A percentile compares a stretch with the other conserved stretches of the same genome.
Conservation (phyloP, 176 grass and related monocot genomes). For the Phyllostachys edulis region DNA sequence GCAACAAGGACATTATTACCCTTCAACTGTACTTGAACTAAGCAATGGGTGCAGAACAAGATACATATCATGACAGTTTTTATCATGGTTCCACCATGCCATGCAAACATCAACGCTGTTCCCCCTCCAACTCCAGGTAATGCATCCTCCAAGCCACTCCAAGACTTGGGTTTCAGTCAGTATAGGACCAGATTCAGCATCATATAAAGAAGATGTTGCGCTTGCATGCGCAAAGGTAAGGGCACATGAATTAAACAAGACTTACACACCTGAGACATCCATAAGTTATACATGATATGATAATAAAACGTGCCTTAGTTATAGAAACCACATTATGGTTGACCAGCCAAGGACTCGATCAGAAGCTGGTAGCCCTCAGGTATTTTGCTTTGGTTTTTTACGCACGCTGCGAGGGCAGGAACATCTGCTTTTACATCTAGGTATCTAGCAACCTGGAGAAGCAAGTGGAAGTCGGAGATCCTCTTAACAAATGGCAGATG, state of each 20-base stretch:
- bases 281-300: constrained; percentile 34
- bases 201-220: background rate
- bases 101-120: background rate
- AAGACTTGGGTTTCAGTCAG: background rate
- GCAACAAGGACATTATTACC: background rate
- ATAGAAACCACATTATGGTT: constrained; percentile 17
- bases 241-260: constrained; percentile 18
- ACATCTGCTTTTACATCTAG: constrained; percentile 71
- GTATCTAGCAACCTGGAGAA: constrained; percentile 57
- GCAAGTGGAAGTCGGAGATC: constrained; percentile 89
- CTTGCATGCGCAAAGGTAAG: constrained; percentile 3
- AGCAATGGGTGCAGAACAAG: background rate
- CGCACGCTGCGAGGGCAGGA: constrained; percentile 59
- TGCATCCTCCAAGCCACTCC: background rate
- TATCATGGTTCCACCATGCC: background rate
- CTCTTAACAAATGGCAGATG: constrained; percentile 72
- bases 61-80: background rate
- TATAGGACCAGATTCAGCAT: background rate
- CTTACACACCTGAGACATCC: constrained; percentile 11
- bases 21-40: background rate
- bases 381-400: constrained; percentile 55
- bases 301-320: constrained; percentile 10
- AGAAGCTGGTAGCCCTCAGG: constrained; percentile 86
- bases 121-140: background rate
- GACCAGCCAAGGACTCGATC: constrained; percentile 76